Evolutionary conservation across 805 yeast genomes (phyloP), one percentile per base, ranked within the genome.

Genomic region (Cyberlindnera mississippiensis): DNA sequence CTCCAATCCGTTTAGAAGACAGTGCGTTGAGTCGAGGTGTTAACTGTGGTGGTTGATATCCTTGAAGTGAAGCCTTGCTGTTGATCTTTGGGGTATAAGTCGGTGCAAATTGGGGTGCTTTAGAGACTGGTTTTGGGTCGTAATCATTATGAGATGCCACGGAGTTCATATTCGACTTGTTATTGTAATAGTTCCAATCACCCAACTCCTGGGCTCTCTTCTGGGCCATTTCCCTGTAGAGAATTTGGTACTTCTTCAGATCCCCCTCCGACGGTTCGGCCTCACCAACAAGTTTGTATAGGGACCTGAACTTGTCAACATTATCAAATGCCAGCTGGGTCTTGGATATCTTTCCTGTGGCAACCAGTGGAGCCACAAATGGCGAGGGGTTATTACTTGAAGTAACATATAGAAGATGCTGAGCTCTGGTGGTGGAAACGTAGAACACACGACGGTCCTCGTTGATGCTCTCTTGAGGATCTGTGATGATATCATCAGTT

Each of bases 391-490:
- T 40, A 10, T 16, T 13, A 7, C 46, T 44, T 8, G 67, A 55
- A 4, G 48, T 39, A 13, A 82, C 50, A 50, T 73, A 76, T 10
- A 82, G 57, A 18, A 80, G 53, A 4, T 61, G 61, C 58, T 84
- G 82, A 0, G 96, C 95, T 49, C 99, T 71, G 0, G 96, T 91
- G 34, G 82, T 68, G 0, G 96, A 96, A 11, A 93, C 99, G 60
- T 87, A 93, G 45, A 89, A 73, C 51, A 91, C 76, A 37, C 98
- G 61, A 41, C 95, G 64, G 55, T 89, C 97, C 62, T 91, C 98
- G 49, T 83, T 74, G 2, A 77, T 65, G 13, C 51, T 59, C 28
- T 58, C 55, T 3, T 49, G 53, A 18, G 18, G 12, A 18, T 31
- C 38, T 4, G 41, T 33, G 7, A 20, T 37, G 26, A 35, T 50